Evolutionary conservation across 2,329 filamentous ascomycete species (phyloP), one percentile per base, ranked within the genome.

Genomic region (Rutstroemia sp.): DNA sequence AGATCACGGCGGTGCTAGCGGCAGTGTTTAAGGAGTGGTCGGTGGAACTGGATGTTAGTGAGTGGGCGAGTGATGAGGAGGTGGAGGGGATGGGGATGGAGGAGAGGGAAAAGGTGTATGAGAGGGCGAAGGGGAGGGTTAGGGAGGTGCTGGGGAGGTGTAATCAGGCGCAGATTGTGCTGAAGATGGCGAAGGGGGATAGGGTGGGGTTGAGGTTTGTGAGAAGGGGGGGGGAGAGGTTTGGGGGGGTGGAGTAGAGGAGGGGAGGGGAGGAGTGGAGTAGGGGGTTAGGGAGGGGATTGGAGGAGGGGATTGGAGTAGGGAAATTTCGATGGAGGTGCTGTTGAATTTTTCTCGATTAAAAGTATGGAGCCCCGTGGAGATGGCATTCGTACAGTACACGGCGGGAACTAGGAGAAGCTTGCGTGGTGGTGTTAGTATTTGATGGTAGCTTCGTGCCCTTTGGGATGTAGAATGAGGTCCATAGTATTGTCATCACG

Each of bases 1-100:
- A 72, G 60, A 64, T 68, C 42, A 65, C 65, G 23, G 68, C 69
- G 25, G 60, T 70, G 2, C 39, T 72, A 7, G 61, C 69, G 10
- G 55, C 56, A 0, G 46, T 68, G 2, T 66, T 68, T 38, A 51
- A 61, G 34, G 56, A 57, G 23, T 65, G 66, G 48, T 59, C 55
- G n/a, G 61, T 68, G 7, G 67, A 69, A 45, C 51, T 69, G 14
- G 66, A 65, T 56, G 66, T 68, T 4, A 42, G 47, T 6, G 58
- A 61, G 39, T 68, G 64, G 64, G 67, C 65, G 4, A 64, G 53
- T 45, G 66, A 68, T 53, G 62, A 63, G 14, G 54, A 68, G 27
- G 49, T 68, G 23, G 23, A 23, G 23, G 23, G 23, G 23, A 23
- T 23, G 23, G 23, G 23, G 23, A 4, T 2, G 23, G 25, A 55